Evolutionary conservation across 2,329 filamentous ascomycete species (phyloP).

Genomic region (Xylaria sp.): DNA sequence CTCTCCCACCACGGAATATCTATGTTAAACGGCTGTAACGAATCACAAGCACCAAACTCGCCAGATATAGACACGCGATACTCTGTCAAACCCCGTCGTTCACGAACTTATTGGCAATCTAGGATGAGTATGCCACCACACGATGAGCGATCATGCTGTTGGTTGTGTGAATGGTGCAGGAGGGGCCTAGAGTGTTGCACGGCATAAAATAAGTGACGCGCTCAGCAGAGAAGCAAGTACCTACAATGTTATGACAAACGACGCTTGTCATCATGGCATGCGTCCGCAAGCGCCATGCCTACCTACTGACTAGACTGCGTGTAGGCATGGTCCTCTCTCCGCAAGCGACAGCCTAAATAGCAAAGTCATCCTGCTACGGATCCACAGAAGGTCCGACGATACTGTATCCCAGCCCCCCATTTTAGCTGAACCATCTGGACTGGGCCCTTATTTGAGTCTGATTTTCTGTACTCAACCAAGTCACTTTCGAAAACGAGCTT

Average conservation of each 20-base stretch:
- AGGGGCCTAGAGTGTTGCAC: conserved; percentile 24
- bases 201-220: conserved; percentile 17
- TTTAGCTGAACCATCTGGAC: conserved; percentile 13
- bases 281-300: conserved; percentile 20
- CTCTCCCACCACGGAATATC: conserved; percentile 19
- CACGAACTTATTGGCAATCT: conserved; percentile 11
- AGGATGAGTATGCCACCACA: conserved; percentile 18
- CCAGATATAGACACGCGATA: conserved; percentile 15
- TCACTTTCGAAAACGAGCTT: background rate
- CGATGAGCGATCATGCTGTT: conserved; percentile 14
- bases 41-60: conserved; percentile 36
- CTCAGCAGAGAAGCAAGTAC: conserved; percentile 19
- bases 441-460: background rate
- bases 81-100: conserved; percentile 6
- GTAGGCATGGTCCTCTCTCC: conserved; percentile 33
- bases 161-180: conserved; percentile 6
- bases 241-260: conserved; percentile 12
- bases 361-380: conserved; percentile 35
- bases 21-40: conserved; percentile 36
- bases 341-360: conserved; percentile 48
- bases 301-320: background rate
- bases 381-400: conserved; percentile 32
- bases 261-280: conserved; percentile 28
- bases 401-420: conserved; percentile 27
- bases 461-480: background rate